phyloP scores from a whole-genome alignment of 306 rosid genomes.

The Purshia tridentata region DNA sequence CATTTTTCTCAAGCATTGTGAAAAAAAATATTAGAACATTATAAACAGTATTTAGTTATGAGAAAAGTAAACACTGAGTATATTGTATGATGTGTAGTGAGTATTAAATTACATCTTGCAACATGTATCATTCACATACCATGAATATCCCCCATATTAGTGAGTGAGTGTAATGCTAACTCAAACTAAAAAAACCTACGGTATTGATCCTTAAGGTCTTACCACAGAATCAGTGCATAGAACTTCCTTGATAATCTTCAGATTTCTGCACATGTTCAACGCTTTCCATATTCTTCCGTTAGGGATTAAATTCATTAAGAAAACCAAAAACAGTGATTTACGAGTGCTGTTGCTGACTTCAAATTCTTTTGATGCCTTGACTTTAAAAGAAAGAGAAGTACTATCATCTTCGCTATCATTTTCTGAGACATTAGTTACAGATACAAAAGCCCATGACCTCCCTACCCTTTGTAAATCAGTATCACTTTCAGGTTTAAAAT shows the following conservation, averaged over 20 bases:
- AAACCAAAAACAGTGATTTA: slow-evolving; percentile 41
- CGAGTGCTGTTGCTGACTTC: slow-evolving; percentile 13
- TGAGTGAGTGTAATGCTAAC: background rate
- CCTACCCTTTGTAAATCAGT: slow-evolving; percentile 51
- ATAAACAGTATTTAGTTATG: background rate
- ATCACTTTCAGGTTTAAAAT: slow-evolving; percentile 50
- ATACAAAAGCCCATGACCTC: slow-evolving; percentile 49
- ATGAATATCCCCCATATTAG: background rate
- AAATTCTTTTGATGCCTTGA: slow-evolving; percentile 38
- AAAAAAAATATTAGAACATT: background rate
- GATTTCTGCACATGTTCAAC: slow-evolving; percentile 39
- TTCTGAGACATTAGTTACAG: slow-evolving; percentile 38
- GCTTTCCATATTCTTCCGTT: slow-evolving; percentile 57
- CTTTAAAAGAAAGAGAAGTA: slow-evolving; percentile 41
- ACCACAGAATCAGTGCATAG: slow-evolving; percentile 44
- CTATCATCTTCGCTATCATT: slow-evolving; percentile 30
- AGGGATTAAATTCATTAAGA: slow-evolving; percentile 47
- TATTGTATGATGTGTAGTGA: background rate
- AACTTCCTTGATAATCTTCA: slow-evolving; percentile 35
- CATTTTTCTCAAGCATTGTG: background rate
- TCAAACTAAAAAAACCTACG: background rate
- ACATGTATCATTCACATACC: background rate
- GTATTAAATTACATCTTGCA: background rate
- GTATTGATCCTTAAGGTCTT: slow-evolving; percentile 7
- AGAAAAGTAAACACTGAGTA: background rate